These are phyloP conservation scores for Podila clonocystis DNA, from an alignment of 192 early-diverging fungal species.

Conservation along the genomic window DNA sequence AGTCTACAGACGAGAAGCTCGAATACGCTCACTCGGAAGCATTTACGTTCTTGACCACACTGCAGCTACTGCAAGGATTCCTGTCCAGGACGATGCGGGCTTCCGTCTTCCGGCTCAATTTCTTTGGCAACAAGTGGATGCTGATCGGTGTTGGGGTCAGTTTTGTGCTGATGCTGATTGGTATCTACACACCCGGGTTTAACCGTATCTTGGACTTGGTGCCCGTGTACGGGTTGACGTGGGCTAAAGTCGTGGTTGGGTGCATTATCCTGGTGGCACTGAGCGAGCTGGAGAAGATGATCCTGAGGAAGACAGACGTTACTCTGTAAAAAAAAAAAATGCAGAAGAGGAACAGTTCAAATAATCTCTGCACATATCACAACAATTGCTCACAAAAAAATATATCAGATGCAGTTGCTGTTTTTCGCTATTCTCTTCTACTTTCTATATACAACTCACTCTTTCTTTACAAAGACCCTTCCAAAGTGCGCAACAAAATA, in stretches of 20 bases:
- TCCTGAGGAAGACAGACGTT: conserved; percentile 17
- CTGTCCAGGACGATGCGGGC: conserved; percentile 76
- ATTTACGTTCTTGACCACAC: conserved; percentile 83
- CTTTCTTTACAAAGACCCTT: conserved; percentile 11
- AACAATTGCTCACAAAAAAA: too few species aligned
- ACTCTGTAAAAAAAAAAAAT: neutral
- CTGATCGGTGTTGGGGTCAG: conserved; percentile 78
- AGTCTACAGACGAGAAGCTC: conserved; percentile 24
- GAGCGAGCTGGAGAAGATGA: conserved; percentile 70
- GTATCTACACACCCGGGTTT: conserved; percentile 81
- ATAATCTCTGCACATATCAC: too few species aligned
- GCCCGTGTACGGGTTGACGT: conserved; percentile 65
- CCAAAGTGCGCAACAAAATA: conserved; percentile 49
- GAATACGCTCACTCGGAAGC: conserved; percentile 65
- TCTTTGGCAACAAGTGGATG: conserved; percentile 85
- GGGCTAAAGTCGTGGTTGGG: conserved; percentile 71
- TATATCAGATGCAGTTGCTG: too few species aligned
- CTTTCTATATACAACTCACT: too few species aligned
- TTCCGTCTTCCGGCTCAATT: conserved; percentile 79
- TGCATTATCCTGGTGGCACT: conserved; percentile 63
- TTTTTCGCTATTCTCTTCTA: too few species aligned
- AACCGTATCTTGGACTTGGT: conserved; percentile 28
- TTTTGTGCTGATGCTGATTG: conserved; percentile 76
- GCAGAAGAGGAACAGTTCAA: too few species aligned
- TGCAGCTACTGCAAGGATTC: conserved; percentile 93